phyloP scores from a whole-genome alignment of 352 stramenopile genomes.

The Globisporangium paroecandrum region DNA sequence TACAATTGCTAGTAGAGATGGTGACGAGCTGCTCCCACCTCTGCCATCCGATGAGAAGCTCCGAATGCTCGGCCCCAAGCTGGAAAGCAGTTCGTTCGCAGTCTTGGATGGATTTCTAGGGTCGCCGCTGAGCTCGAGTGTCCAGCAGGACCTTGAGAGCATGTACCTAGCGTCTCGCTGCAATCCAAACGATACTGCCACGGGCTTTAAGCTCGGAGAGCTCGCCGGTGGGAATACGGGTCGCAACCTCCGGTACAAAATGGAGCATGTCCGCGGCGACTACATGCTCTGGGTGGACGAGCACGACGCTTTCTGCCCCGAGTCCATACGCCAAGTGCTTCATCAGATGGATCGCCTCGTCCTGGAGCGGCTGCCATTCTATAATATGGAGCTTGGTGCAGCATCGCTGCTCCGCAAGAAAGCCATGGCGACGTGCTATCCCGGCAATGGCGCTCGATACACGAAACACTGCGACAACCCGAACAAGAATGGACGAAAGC shows the following conservation, averaged over 20 bases:
- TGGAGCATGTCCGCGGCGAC: slow-evolving; percentile 45
- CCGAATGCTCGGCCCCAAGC: slow-evolving; percentile 4
- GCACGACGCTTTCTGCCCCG: slow-evolving; percentile 30
- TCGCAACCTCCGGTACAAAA: slow-evolving; percentile 42
- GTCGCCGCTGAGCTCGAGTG: slow-evolving; percentile 6
- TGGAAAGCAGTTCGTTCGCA: slow-evolving; percentile 25
- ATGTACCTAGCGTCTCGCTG: slow-evolving; percentile 22
- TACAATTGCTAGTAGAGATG: not conserved
- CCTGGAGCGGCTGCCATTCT: slow-evolving; percentile 24
- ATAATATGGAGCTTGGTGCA: slow-evolving; percentile 26
- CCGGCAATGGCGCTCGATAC: slow-evolving; percentile 34
- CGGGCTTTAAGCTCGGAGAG: slow-evolving; percentile 28
- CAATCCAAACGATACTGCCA: not conserved
- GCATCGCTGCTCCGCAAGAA: slow-evolving; percentile 37
- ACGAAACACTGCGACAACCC: slow-evolving; percentile 55
- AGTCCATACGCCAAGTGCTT: slow-evolving; percentile 20
- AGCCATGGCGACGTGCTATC: slow-evolving; percentile 53
- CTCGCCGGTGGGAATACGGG: slow-evolving; percentile 45
- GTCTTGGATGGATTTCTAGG: slow-evolving; percentile 39
- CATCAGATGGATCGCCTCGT: slow-evolving; percentile 40
- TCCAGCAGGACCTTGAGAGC: slow-evolving; percentile 21
- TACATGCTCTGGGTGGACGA: slow-evolving; percentile 51
- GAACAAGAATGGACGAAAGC: slow-evolving; percentile 41
- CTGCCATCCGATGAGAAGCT: slow-evolving; percentile 23
- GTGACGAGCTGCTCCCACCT: slow-evolving; percentile 24